phyloP scores from a whole-genome alignment of 306 rosid genomes.

The Vigna radiata region DNA sequence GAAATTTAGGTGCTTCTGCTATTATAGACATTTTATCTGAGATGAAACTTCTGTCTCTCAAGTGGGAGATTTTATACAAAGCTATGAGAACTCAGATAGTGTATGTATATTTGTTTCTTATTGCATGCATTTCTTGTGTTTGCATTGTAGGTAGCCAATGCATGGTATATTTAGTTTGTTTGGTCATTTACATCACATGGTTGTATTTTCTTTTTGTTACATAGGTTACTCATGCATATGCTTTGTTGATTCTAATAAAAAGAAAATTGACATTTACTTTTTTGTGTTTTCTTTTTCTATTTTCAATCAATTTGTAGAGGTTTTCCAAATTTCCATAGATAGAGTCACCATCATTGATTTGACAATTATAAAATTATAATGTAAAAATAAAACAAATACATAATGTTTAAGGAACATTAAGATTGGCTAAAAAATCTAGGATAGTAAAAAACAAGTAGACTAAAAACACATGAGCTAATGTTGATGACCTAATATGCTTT shows the following conservation, averaged over 20 bases:
- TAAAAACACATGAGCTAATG: too few relatives aligned
- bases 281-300: too few relatives aligned
- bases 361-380: too few relatives aligned
- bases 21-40: constrained; percentile 56
- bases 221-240: neutral
- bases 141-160: constrained; percentile 26
- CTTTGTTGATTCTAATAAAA: neutral
- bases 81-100: neutral
- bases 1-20: constrained; percentile 69
- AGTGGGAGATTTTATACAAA: neutral
- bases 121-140: constrained; percentile 5
- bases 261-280: neutral
- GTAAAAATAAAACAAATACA: too few relatives aligned
- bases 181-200: constrained; percentile 52
- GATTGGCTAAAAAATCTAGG: too few relatives aligned
- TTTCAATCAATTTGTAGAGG: too few relatives aligned
- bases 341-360: too few relatives aligned
- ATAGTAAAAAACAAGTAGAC: too few relatives aligned
- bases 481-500: too few relatives aligned
- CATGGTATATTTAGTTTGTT: constrained; percentile 43
- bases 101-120: neutral
- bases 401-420: too few relatives aligned
- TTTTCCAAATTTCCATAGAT: too few relatives aligned
- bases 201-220: neutral
- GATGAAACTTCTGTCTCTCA: neutral